Base-by-base conservation (phyloP, 805 yeast species). In the Kurtzmaniella cleridarum region DNA sequence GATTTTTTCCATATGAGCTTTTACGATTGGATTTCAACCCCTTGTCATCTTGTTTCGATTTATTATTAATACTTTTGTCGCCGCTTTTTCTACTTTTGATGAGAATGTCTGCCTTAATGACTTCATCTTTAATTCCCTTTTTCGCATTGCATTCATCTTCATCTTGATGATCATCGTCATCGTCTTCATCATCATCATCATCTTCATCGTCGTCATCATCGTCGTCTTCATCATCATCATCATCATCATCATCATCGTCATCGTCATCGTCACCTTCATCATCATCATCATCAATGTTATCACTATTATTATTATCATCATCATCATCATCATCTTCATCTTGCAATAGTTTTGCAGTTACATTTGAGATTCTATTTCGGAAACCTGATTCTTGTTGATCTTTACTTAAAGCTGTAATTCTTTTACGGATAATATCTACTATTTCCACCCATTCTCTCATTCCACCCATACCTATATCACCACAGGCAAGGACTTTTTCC, bases 401-500 rank as follows among this genome's bases (percentile, higher is more conserved):
- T 3, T 53, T 55, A 35, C 57, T 55, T 29, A 66, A 45, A 3
- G 47, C 40, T 32, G 44, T 50, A 34, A 67, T 60, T 38, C 60
- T 56, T 32, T 66, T 56, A 38, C 71, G 54, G 37, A 69, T 48
- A 13, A 64, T 66, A 41, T 69, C 73, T 17, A 69, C 75, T 18
- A 68, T 52, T 27, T 69, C 75, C 43, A 49, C 55, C 75, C 75
- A 69, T 51, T 69, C 75, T 37, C 73, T 51, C 75, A 69, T 69
- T 6, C 75, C 75, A 4, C 75, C 75, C 73, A 69, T 68, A 1
- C 75, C 75, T 34, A 69, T 69, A 45, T 69, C 75, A 5, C 75
- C 75, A 53, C 75, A 69, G 6, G 69, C 66, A 43, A 69, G 57
- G 1, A 69, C 71, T 46, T 69, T 69, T 39, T 69, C 75, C 8